A percentile compares a stretch with the other conserved stretches of the same genome.
Evolutionary conservation across 78 protist species (phyloP).

Genomic region (Planoprotostelium fungivorum): DNA sequence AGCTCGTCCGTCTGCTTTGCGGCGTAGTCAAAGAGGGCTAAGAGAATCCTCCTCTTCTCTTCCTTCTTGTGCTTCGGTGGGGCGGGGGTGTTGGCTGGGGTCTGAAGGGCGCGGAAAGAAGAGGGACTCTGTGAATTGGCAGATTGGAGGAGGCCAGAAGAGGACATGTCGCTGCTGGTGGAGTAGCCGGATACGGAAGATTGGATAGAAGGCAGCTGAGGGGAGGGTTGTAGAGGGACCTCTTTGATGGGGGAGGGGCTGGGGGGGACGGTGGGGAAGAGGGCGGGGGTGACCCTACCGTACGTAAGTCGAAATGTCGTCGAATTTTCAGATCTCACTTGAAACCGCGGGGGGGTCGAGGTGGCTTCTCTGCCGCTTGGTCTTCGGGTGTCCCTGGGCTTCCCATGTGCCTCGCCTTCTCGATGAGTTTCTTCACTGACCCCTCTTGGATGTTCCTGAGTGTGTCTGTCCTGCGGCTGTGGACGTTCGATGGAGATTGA

Average conservation of each 20-base stretch:
- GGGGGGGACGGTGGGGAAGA: not conserved
- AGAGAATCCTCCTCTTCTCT: not conserved
- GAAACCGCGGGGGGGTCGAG: not conserved
- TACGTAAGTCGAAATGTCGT: not conserved
- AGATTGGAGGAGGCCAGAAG: not conserved
- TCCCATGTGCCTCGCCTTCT: not conserved
- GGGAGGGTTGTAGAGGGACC: not conserved
- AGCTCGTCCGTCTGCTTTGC: not conserved
- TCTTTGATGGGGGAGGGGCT: not conserved
- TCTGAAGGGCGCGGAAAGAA: not conserved
- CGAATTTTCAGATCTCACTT: not conserved
- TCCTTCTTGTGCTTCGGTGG: not conserved
- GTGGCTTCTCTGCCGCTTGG: not conserved
- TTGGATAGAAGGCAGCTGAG: not conserved
- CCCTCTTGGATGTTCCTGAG: not conserved
- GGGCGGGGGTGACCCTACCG: not conserved
- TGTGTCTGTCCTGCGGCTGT: no score
- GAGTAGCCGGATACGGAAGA: not conserved
- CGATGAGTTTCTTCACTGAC: not conserved
- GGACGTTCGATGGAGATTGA: no score
- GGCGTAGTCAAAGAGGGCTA: not conserved
- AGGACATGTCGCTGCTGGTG: not conserved
- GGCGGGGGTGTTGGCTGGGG: slow-evolving; percentile 1
- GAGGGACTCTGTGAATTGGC: not conserved
- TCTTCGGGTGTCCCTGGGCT: not conserved